A percentile compares a stretch with the other conserved stretches of the same genome.
These are phyloP conservation scores for Yarrowia porcina DNA, from an alignment of 805 yeast species.

Conservation along the genomic window DNA sequence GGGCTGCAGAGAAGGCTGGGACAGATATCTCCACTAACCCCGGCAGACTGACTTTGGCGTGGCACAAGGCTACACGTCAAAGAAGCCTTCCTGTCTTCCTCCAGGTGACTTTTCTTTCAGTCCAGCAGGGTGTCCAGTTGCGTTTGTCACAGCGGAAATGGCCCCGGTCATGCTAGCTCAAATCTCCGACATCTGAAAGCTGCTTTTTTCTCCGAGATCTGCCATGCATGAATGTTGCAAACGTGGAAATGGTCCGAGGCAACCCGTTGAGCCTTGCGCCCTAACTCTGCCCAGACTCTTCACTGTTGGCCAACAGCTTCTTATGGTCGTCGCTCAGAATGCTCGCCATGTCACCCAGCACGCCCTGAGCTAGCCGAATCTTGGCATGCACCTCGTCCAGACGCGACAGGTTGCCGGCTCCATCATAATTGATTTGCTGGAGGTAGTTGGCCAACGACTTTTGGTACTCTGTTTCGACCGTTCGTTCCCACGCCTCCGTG, in stretches of 20 bases:
- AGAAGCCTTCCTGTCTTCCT: background rate
- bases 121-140: no score
- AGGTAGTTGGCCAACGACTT: constrained; percentile 7
- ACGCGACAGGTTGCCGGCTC: background rate
- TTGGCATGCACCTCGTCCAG: constrained; percentile 10
- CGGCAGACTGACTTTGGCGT: background rate
- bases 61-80: background rate
- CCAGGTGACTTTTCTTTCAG: no score
- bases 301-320: background rate
- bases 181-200: background rate
- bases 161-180: no score
- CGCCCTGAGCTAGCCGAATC: constrained; percentile 16
- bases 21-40: background rate
- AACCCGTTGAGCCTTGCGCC: background rate
- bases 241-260: background rate
- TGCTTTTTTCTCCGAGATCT: background rate
- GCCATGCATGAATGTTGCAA: background rate
- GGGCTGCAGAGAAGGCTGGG: constrained; percentile 3
- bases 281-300: background rate
- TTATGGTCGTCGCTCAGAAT: constrained; percentile 21
- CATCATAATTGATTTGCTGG: constrained; percentile 12
- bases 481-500: constrained; percentile 11
- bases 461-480: constrained; percentile 10
- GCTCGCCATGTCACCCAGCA: constrained; percentile 12
- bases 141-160: no score